A percentile compares a stretch with the other conserved stretches of the same genome.
Conservation (phyloP, 106 monocot genomes). For the Apostasia shenzhenica region DNA sequence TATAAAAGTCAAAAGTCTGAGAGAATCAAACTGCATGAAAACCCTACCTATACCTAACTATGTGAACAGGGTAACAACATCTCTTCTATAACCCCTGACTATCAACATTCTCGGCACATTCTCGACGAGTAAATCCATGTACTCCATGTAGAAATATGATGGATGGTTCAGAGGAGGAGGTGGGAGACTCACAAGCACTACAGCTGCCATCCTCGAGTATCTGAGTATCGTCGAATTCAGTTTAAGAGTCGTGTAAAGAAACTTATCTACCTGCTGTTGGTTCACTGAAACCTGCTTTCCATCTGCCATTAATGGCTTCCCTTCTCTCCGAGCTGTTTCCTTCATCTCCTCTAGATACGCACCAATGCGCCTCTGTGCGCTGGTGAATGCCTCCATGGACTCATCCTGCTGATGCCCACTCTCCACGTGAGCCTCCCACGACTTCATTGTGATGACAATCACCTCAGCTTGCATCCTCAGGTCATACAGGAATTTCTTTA, state of each 20-base stretch:
- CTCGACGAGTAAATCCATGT: constrained; percentile 94
- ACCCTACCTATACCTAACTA: constrained; percentile 7
- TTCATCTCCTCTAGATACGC: constrained; percentile 73
- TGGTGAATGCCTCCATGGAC: constrained; percentile 60
- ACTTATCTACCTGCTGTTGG: constrained; percentile 89
- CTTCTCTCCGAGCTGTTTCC: constrained; percentile 44
- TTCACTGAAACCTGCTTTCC: constrained; percentile 65
- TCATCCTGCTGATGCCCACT: constrained; percentile 58
- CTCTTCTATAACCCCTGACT: constrained; percentile 87
- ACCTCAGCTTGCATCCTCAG: constrained; percentile 96
- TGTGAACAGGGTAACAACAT: constrained; percentile 96
- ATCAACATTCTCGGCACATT: constrained; percentile 89
- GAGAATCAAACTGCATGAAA: no score
- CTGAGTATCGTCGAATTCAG: constrained; percentile 82
- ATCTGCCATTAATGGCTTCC: constrained; percentile 63
- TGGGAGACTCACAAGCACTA: constrained; percentile 92
- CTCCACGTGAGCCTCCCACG: constrained; percentile 66
- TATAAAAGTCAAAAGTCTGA: no score
- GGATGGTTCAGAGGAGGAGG: constrained; percentile 84
- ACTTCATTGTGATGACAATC: constrained; percentile 80
- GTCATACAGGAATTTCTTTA: constrained; percentile 96
- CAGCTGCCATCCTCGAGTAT: constrained; percentile 91
- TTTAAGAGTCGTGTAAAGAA: constrained; percentile 86
- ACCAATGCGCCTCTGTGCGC: constrained; percentile 57
- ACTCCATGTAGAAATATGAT: constrained; percentile 94